Conservation (phyloP, 176 grass and related monocot genomes). For the Poa annua region DNA sequence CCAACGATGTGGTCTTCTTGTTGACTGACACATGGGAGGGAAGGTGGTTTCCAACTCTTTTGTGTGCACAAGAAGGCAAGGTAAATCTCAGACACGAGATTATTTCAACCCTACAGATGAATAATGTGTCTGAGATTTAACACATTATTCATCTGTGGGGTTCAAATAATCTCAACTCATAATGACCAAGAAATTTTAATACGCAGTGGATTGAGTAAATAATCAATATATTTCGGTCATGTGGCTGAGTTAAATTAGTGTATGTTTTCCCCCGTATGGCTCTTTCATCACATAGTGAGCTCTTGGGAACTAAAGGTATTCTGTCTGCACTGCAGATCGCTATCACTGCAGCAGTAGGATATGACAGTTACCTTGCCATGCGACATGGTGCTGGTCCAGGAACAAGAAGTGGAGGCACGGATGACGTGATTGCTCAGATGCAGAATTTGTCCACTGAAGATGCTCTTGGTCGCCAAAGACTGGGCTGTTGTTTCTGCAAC, state of each 20-base stretch:
- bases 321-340: constrained; percentile 56
- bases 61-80: constrained; percentile 86
- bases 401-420: constrained; percentile 33
- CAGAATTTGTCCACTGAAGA: constrained; percentile 48
- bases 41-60: constrained; percentile 85
- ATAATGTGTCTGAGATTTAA: too few relatives aligned
- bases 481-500: constrained; percentile 93
- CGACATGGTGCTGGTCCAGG: constrained; percentile 81
- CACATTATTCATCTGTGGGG: constrained; percentile 1
- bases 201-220: background rate
- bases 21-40: constrained; percentile 89
- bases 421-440: constrained; percentile 40
- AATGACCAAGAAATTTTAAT: constrained; percentile 4
- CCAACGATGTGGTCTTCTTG: constrained; percentile 80
- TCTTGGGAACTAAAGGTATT: constrained; percentile 43
- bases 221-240: constrained; percentile 15
- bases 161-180: constrained; percentile 10
- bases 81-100: constrained; percentile 44
- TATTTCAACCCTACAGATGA: too few relatives aligned
- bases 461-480: constrained; percentile 48
- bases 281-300: background rate
- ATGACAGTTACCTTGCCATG: constrained; percentile 93
- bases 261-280: background rate
- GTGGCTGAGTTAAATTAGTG: constrained; percentile 7
- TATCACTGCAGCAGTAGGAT: constrained; percentile 73